phyloP scores from a whole-genome alignment of 148 eudicot genomes.

The Mesembryanthemum crystallinum region DNA sequence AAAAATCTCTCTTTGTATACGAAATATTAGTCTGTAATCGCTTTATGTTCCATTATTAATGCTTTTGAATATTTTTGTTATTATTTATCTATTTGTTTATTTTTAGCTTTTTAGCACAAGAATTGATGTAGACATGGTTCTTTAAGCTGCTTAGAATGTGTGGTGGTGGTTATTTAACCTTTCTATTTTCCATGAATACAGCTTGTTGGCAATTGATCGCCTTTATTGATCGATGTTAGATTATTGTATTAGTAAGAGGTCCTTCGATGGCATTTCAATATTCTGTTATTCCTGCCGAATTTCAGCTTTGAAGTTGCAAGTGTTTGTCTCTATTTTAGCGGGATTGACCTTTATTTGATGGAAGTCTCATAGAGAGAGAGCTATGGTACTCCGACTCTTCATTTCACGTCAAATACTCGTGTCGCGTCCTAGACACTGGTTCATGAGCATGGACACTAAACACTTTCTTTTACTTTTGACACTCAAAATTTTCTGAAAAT shows the following conservation, averaged over 20 bases:
- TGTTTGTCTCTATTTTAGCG: background rate
- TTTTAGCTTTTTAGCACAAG: background rate
- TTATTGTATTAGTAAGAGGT: background rate
- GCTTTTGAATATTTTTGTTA: too few species aligned
- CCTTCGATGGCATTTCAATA: background rate
- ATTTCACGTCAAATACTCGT: too few species aligned
- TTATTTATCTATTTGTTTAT: too few species aligned
- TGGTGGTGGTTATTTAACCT: background rate
- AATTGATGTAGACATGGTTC: background rate
- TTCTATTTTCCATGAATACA: background rate
- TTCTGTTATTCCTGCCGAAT: background rate
- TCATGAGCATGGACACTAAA: too few species aligned
- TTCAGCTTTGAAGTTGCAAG: background rate
- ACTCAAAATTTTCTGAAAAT: too few species aligned
- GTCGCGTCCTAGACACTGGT: too few species aligned
- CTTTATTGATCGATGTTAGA: background rate
- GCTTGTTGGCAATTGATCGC: background rate
- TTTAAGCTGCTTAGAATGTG: background rate
- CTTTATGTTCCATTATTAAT: background rate
- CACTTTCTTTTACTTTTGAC: too few species aligned
- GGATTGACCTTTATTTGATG: background rate
- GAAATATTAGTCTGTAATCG: background rate
- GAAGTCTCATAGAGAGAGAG: background rate
- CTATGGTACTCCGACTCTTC: too few species aligned
- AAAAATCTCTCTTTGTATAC: background rate